Evolutionary conservation across 495 filamentous ascomycete genomes (phyloP), one percentile per base, ranked within the genome.

Genomic region (Aspergillus cavernicola): DNA sequence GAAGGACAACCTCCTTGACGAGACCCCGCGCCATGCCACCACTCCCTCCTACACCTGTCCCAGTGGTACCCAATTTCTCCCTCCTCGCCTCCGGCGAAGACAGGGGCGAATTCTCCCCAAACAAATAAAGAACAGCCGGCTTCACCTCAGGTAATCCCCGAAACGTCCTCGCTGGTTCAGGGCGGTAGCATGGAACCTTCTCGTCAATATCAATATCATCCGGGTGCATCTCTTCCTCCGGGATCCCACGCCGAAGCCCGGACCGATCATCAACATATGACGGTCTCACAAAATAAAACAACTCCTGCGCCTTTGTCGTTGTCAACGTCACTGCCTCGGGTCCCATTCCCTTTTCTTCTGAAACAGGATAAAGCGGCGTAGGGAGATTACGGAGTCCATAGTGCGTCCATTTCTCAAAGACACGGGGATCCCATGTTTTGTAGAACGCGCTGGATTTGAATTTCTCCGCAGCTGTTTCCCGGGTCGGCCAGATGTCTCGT

Each of bases 41-140:
- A 65, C 78, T 84, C 2, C 87, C 87, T 18, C 84, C 84, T 4
- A 77, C 53, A 0, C 85, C 20, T 1, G 68, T 60, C 4, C 87
- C 87, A 13, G 86, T 90, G 4, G 67, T 57, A 18, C 73, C 67
- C 66, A 87, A 66, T 66, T 87, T 89, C 29, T 76, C 62, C 32
- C 69, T 59, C 22, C 78, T 72, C 2, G 71, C 49, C 1, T 67
- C 65, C 0, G 80, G 75, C 0, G 53, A 15, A 0, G 79, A 81
- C 16, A 90, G 65, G 1, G 71, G 52, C 9, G 77, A 83, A 5
- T 66, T 56, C 12, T 58, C 52, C n/a, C 87, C 90, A 65, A 88
- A 88, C 15, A 93, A 60, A 68, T 85, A 95, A 18, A 93, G 65
- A 5, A 84, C 80, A 6, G 77, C 77, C 0, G 89, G 88, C 6